Conservation (phyloP, 768 basidiomycete genomes). For the Mycena pura region DNA sequence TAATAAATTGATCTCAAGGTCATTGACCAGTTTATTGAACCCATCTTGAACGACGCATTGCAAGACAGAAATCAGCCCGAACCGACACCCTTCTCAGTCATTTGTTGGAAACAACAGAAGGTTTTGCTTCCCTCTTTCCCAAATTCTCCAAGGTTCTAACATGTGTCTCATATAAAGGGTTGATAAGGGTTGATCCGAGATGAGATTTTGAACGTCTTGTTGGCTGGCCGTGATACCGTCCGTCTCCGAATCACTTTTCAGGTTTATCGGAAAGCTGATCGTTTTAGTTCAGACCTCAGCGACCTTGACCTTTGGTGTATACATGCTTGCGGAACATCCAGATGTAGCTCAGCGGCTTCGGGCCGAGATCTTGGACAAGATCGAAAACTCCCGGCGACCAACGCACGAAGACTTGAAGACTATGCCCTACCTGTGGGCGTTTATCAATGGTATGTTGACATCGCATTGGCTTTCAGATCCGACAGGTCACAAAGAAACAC, state of each 20-base stretch:
- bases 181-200: slow-evolving; percentile 30
- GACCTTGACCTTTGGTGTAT: slow-evolving; percentile 43
- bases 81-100: slow-evolving; percentile 54
- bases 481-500: slow-evolving; percentile 11
- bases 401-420: slow-evolving; percentile 44
- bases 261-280: background rate
- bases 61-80: slow-evolving; percentile 29
- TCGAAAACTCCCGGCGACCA: slow-evolving; percentile 39
- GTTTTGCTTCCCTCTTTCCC: slow-evolving; percentile 28
- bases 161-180: slow-evolving; percentile 13
- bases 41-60: slow-evolving; percentile 51
- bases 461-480: background rate
- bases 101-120: slow-evolving; percentile 49
- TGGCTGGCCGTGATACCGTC: slow-evolving; percentile 42
- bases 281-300: slow-evolving; percentile 44
- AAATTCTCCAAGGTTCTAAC: background rate
- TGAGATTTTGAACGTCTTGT: slow-evolving; percentile 29
- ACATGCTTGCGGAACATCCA: slow-evolving; percentile 47
- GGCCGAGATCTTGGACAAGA: slow-evolving; percentile 40
- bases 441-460: slow-evolving; percentile 32
- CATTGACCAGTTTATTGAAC: slow-evolving; percentile 55
- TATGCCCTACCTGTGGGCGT: slow-evolving; percentile 50
- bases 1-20: no score
- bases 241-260: background rate
- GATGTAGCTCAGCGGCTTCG: slow-evolving; percentile 40